Evolutionary conservation across 257 asterid species (phyloP), one percentile per base, ranked within the genome.

Genomic region (Mentha longifolia): DNA sequence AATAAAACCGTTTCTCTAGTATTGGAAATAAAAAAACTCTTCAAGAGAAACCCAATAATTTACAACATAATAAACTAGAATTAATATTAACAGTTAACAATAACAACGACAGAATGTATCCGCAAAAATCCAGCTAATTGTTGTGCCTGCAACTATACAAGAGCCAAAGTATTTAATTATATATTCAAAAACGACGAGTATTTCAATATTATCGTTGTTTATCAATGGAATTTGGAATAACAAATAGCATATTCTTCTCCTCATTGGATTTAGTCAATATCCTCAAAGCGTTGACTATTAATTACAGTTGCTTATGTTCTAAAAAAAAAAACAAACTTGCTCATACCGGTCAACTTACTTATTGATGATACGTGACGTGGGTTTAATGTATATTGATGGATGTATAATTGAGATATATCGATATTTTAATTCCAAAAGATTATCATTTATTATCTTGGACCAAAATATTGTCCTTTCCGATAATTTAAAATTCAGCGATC

Each of bases 211-310:
- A 5, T 33, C 12, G 35, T 52, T 51, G 52, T 52, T 33, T 52
- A 19, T 43, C 30, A 8, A 60, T 39, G 68, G 68, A 46, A 60
- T 71, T 50, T 59, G 61, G 68, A 57, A 71, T 47, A 70, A 70
- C 3, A n/a, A 17, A 45, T n/a, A 51, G 68, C 68, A 71, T 71
- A 71, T 71, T 60, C 75, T 46, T 46, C 22, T 47, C 68, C 20
- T 12, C 28, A 46, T 46, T 20, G 35, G 39, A 8, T 17, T 59
- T 16, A 16, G 49, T 59, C 67, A 6, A 28, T 17, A 45, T 28
- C 35, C n/a, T 5, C 39, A 6, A 15, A 12, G 5, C 30, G 50
- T 60, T 60, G 75, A 71, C 61, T 60, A 37, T 4, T 22, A 31
- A 1, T 58, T 9, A 15, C 3, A 61, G 39, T 12, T 6, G 19